Percentiles rank a stretch among this genome's conserved stretches.
Conservation (phyloP, 2,329 filamentous ascomycete genomes). For the Teratosphaeria pseudoeucalypti region DNA sequence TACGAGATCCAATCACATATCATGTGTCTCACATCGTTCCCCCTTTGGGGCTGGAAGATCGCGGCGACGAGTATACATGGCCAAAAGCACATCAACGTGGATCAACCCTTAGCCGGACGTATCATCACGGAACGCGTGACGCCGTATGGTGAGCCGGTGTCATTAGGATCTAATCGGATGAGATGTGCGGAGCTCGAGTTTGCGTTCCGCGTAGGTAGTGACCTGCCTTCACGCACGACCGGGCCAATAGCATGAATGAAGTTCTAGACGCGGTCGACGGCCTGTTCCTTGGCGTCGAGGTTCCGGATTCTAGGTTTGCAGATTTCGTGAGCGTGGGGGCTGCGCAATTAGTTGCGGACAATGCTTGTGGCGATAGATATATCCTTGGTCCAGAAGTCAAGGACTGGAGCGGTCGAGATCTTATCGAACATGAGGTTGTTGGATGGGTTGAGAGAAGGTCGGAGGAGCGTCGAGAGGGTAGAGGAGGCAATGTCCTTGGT, state of each 20-base stretch:
- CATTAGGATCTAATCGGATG: conserved; percentile 1
- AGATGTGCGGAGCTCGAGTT: not conserved
- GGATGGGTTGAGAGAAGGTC: not conserved
- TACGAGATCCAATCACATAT: conserved; percentile 1
- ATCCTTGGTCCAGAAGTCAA: conserved; percentile 1
- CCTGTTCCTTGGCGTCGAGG: not conserved
- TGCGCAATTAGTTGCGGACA: not conserved
- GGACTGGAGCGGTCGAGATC: not conserved
- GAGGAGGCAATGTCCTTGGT: not conserved
- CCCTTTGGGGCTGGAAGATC: conserved; percentile 1
- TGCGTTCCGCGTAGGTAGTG: not conserved
- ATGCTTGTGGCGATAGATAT: conserved; percentile 1
- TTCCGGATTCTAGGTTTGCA: not conserved
- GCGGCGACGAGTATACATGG: not conserved
- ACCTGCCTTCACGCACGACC: not conserved
- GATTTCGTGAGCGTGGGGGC: not conserved
- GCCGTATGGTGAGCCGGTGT: not conserved
- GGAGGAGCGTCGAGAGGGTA: not conserved
- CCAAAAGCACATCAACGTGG: conserved; percentile 1
- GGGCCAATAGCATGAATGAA: not conserved
- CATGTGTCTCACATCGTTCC: not conserved
- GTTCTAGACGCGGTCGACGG: not conserved
- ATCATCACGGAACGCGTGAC: conserved; percentile 1
- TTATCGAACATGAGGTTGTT: not conserved
- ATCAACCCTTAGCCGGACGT: not conserved